Percentiles rank a stretch among this genome's conserved stretches.
Evolutionary conservation across 164 flowering plant genomes (phyloP).

Genomic region (Sextonia rubra): DNA sequence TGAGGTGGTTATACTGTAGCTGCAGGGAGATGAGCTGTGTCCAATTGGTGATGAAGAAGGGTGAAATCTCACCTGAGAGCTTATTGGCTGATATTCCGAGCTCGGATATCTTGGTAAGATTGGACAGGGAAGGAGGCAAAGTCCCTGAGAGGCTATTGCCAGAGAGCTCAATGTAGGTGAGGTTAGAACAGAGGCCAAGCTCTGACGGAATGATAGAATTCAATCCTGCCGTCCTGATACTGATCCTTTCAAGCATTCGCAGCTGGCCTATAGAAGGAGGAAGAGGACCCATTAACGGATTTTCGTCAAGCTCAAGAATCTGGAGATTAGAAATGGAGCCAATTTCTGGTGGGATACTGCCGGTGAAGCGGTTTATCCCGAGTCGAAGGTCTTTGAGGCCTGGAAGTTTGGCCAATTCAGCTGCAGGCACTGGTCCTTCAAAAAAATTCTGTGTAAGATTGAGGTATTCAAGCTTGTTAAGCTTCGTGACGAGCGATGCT

Average conservation of each 20-base stretch:
- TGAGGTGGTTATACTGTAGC: conserved; percentile 13
- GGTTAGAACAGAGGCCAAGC: conserved; percentile 25
- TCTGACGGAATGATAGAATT: conserved; percentile 25
- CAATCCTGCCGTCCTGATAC: conserved; percentile 12
- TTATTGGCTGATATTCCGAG: conserved; percentile 16
- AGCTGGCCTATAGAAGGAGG: conserved; percentile 41
- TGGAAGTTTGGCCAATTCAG: conserved; percentile 10
- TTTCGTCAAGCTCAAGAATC: conserved; percentile 25
- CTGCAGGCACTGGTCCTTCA: conserved; percentile 16
- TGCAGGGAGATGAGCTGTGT: conserved; percentile 22
- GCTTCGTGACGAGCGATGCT: conserved; percentile 27
- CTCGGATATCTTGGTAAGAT: conserved; percentile 8
- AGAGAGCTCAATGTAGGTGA: conserved; percentile 16
- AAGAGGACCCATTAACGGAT: conserved; percentile 27
- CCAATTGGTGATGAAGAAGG: conserved; percentile 25
- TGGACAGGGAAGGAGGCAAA: conserved; percentile 19
- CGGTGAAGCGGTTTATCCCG: conserved; percentile 18
- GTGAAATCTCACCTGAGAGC: conserved; percentile 23
- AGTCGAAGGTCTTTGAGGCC: conserved; percentile 21
- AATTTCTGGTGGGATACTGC: conserved; percentile 26
- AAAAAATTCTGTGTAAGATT: conserved; percentile 19
- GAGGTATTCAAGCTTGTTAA: conserved; percentile 25
- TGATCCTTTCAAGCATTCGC: conserved; percentile 19
- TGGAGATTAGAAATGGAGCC: conserved; percentile 24
- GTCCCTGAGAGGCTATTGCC: conserved; percentile 16